Evolutionary conservation across 176 grass and related monocot species (phyloP).

Genomic region (Chloris gayana): DNA sequence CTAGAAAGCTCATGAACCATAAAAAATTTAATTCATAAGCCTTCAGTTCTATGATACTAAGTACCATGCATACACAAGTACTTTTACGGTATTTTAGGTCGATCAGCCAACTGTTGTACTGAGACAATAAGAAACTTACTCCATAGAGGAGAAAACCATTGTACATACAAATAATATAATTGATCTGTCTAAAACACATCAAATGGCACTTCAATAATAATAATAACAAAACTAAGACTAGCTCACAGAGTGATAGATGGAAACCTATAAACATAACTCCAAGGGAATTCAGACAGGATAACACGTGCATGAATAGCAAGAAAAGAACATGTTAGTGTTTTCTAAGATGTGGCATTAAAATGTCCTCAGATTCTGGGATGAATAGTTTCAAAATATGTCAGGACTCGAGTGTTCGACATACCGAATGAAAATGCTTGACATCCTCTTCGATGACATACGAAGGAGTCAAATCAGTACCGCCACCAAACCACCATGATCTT

Average conservation of each 20-base stretch:
- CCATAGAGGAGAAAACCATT: not conserved
- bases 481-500: conserved; percentile 99
- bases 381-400: not conserved
- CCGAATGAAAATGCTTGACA: conserved; percentile 97
- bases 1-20: not conserved
- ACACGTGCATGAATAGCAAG: not conserved
- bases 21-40: not conserved
- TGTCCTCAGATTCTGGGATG: not conserved
- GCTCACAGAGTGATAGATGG: not conserved
- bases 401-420: conserved; percentile 34
- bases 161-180: not conserved
- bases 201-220: not conserved
- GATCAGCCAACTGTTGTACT: not conserved
- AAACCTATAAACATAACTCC: conserved; percentile 12
- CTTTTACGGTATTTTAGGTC: not conserved
- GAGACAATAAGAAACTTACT: not conserved
- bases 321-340: not conserved
- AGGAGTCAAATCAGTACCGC: conserved; percentile 97
- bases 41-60: not conserved
- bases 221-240: not conserved
- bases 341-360: not conserved
- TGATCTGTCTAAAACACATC: not conserved
- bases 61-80: not conserved
- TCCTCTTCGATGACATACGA: conserved; percentile 96
- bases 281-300: not conserved